Base-by-base conservation (phyloP, 2,329 filamentous ascomycete species). In the Ophiocordyceps sinensis region DNA sequence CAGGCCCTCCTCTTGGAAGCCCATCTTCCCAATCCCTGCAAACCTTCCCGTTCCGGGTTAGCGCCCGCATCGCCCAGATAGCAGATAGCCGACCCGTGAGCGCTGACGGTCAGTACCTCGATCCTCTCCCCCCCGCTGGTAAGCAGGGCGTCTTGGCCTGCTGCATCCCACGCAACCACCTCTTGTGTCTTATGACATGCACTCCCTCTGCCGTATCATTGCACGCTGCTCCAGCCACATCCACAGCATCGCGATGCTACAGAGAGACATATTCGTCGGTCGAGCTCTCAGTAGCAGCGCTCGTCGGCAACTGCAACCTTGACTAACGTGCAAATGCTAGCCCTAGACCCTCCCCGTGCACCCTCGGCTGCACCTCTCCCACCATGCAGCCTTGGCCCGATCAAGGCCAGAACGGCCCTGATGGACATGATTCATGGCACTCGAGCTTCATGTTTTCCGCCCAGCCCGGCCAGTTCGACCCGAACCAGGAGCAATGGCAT, bases 321-420 rank as follows among this genome's bases (percentile, higher is more conserved):
- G 38, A 14, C 37, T 38, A 29, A 26, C 23, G 23, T 26, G 23
- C 23, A 26, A 26, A 26, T 26, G 23, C 23, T 5, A 26, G 23
- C 23, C 23, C 23, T 26, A 26, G 23, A 26, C 23, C 6, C 23
- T 26, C 5, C 23, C 41, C 21, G 17, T 29, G 28, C 17, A 30
- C 32, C 28, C 10, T 45, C 47, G 43, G 37, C 44, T 14, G 19
- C n/a, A 5, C 14, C n/a, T 38, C 28, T 21, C 26, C 26, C 12
- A 32, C 28, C 46, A 65, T 65, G 62, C 62, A 65, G 57, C 61
- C 62, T 44, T 65, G 62, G 62, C 47, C 59, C 34, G 54, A 53
- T 42, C 49, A 55, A 43, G 53, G 57, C 49, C 61, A 63, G 49
- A 58, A 54, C 41, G 61, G 59, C 49, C 49, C 56, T 40, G 57